phyloP scores from a whole-genome alignment of 768 basidiomycete species.

The Serpula lacrymans region DNA sequence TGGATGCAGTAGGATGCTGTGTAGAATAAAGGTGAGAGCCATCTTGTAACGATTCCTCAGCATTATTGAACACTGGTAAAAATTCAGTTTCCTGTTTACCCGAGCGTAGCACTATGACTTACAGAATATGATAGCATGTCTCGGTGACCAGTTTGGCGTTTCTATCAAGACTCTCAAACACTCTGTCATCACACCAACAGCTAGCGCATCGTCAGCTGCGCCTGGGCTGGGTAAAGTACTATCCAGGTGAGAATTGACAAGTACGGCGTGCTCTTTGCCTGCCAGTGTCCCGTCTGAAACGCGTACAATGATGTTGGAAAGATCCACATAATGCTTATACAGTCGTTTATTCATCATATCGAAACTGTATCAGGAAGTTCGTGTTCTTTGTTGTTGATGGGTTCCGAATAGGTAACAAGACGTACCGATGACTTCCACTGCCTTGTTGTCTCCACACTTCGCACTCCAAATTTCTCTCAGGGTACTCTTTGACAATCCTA shows the following conservation, averaged over 20 bases:
- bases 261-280: conserved; percentile 76
- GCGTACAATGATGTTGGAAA: conserved; percentile 88
- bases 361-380: conserved; percentile 59
- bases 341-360: conserved; percentile 87
- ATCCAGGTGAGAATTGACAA: conserved; percentile 89
- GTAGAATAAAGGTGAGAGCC: conserved; percentile 92
- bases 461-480: conserved; percentile 67
- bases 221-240: conserved; percentile 87
- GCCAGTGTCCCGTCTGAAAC: conserved; percentile 72
- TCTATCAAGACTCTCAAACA: conserved; percentile 70
- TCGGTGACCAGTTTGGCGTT: conserved; percentile 68
- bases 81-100: not conserved
- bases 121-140: conserved; percentile 81
- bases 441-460: conserved; percentile 91
- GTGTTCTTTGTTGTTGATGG: too few relatives aligned
- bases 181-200: conserved; percentile 92
- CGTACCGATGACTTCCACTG: conserved; percentile 82
- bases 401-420: conserved; percentile 9
- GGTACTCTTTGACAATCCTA: conserved; percentile 37
- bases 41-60: conserved; percentile 93
- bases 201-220: conserved; percentile 83
- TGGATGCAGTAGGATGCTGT: conserved; percentile 71
- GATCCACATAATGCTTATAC: conserved; percentile 82
- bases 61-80: conserved; percentile 83
- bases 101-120: conserved; percentile 25